Evolutionary conservation across 2,329 filamentous ascomycete species (phyloP).

Genomic region (Claviceps cyperi): DNA sequence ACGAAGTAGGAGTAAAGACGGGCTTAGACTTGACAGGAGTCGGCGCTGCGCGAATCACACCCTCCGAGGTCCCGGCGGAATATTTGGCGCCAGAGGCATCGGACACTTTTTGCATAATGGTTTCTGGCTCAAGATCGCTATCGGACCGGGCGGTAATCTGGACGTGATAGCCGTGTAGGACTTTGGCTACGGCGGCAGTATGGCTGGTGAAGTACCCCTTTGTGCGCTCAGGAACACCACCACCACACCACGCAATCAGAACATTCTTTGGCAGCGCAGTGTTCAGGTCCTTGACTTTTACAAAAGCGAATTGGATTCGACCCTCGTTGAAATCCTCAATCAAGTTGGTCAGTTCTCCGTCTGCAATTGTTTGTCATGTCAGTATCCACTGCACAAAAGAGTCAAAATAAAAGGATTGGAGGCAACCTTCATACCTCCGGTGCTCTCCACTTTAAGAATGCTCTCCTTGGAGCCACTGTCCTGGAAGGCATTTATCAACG

Average conservation of each 20-base stretch:
- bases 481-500: slow-evolving; percentile 85
- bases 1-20: slow-evolving; percentile 66
- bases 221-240: slow-evolving; percentile 92
- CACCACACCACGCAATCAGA: slow-evolving; percentile 91
- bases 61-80: slow-evolving; percentile 49
- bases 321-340: slow-evolving; percentile 96
- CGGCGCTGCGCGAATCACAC: slow-evolving; percentile 37
- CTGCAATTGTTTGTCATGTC: slow-evolving; percentile 29
- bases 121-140: slow-evolving; percentile 71
- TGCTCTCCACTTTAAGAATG: slow-evolving; percentile 83
- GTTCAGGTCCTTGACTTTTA: slow-evolving; percentile 94
- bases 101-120: slow-evolving; percentile 82
- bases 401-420: not conserved
- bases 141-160: slow-evolving; percentile 93
- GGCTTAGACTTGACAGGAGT: slow-evolving; percentile 77
- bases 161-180: slow-evolving; percentile 93
- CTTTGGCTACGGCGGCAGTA: slow-evolving; percentile 72
- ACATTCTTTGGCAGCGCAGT: slow-evolving; percentile 78
- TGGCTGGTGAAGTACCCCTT: slow-evolving; percentile 99
- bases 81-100: slow-evolving; percentile 95
- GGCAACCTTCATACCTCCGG: slow-evolving; percentile 48
- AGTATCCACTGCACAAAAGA: slow-evolving; percentile 6
- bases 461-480: slow-evolving; percentile 79
- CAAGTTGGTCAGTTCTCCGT: slow-evolving; percentile 80
- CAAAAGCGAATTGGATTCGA: slow-evolving; percentile 89